Conservation (phyloP, 768 basidiomycete genomes). For the Tulasnella sp. region DNA sequence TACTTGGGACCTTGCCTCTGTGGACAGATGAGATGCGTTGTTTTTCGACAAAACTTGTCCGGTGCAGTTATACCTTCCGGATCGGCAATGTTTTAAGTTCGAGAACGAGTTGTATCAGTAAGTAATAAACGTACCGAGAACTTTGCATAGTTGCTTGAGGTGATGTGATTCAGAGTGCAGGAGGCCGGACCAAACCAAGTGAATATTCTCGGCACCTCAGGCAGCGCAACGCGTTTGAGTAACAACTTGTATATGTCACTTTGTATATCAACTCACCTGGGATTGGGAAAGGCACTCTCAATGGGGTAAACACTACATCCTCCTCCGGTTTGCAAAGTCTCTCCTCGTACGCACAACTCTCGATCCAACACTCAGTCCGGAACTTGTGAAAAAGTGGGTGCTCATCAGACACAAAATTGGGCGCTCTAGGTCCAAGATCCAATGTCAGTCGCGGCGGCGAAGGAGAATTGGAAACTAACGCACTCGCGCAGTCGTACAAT, state of each 20-base stretch:
- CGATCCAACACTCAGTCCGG: constrained; percentile 91
- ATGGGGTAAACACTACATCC: constrained; percentile 59
- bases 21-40: constrained; percentile 77
- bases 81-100: too few species aligned
- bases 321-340: constrained; percentile 57
- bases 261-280: constrained; percentile 34
- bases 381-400: constrained; percentile 17
- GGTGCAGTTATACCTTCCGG: constrained; percentile 43
- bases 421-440: neutral
- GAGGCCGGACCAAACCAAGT: constrained; percentile 65
- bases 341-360: constrained; percentile 69
- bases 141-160: constrained; percentile 53
- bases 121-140: constrained; percentile 55
- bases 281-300: constrained; percentile 49
- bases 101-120: too few species aligned
- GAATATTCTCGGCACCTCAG: constrained; percentile 46
- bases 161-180: constrained; percentile 55
- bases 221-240: too few species aligned
- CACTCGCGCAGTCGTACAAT: constrained; percentile 69
- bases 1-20: constrained; percentile 60
- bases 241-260: neutral
- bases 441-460: neutral
- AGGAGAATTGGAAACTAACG: constrained; percentile 12
- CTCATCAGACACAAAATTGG: neutral
- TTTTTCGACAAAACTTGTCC: constrained; percentile 49